Evolutionary conservation across 2,329 filamentous ascomycete species (phyloP), one percentile per base, ranked within the genome.

Genomic region (Sphaceloma murrayae): DNA sequence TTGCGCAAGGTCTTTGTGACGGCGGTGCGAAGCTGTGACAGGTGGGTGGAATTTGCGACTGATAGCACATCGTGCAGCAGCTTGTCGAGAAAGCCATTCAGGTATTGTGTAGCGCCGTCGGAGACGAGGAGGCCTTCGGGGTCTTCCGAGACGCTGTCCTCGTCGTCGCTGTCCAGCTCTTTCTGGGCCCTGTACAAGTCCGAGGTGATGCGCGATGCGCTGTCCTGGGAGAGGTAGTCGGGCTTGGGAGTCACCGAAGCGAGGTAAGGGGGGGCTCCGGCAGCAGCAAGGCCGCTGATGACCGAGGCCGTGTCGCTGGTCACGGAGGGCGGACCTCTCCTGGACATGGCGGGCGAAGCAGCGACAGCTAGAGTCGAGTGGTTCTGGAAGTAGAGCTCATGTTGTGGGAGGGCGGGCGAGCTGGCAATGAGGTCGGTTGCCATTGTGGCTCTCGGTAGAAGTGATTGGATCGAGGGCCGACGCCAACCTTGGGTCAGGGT

Each of bases 51-150:
- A 54, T 81, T 80, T 13, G 89, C 80, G 9, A 77, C 69, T 18
- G 79, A 77, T n/a, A 98, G 75, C 50, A 96, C 83, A 57, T 85
- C 89, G 68, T 88, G 94, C 4, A 98, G 74, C 3, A 96, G 71
- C 58, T 95, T 85, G 61, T 98, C 91, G 50, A 98, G 75, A 58
- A 98, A 98, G 55, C 75, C 79, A 65, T 98, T 98, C 58, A 95
- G 75, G 7, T 94, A 74, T 31, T 73, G 72, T 27, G 96, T 68
- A 1, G 91, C 85, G 19, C 75, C 73, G 2, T 74, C 69, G 1
- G 86, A 81, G 13, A 83, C 83, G 13, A 80, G 77, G 53, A 84
- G 80, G 34, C 53, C 46, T 46, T 73, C 72, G 52, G 80, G 75
- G 45, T 80, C 72, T 40, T 77, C 77, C 52, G 82, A 74, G 49